Evolutionary conservation across 345 rosid species (phyloP).

Genomic region (Iberis pinnata): DNA sequence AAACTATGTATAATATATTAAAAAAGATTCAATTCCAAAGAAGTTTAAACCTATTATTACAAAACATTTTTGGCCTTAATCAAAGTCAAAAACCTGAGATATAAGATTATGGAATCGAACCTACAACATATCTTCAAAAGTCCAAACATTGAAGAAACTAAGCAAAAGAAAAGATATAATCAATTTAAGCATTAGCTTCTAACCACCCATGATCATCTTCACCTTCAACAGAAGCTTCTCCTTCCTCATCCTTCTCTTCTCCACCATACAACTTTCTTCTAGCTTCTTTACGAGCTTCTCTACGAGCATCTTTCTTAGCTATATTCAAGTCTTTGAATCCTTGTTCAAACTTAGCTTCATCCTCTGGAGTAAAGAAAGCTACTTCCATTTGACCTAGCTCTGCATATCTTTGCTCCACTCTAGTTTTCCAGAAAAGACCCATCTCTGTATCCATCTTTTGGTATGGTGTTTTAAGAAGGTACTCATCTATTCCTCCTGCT

Average conservation of each 20-base stretch:
- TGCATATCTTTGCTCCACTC: constrained; percentile 78
- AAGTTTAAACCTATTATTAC: too few relatives aligned
- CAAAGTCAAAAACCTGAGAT: too few relatives aligned
- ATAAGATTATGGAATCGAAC: too few relatives aligned
- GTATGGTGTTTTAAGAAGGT: constrained; percentile 86
- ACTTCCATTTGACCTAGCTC: constrained; percentile 75
- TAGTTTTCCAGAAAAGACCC: constrained; percentile 87
- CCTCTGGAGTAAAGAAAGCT: constrained; percentile 65
- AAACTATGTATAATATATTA: too few relatives aligned
- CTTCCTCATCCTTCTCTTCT: constrained; percentile 25
- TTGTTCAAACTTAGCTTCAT: constrained; percentile 68
- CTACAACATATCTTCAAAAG: too few relatives aligned
- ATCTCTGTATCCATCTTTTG: constrained; percentile 89
- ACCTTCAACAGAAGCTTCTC: constrained; percentile 22
- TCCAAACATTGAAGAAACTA: not conserved
- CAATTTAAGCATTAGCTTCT: constrained; percentile 42
- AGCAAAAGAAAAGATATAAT: too few relatives aligned
- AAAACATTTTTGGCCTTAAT: too few relatives aligned
- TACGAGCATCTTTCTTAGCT: constrained; percentile 55
- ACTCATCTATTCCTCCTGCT: constrained; percentile 97
- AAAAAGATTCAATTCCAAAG: too few relatives aligned
- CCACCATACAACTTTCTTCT: constrained; percentile 50
- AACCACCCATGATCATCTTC: constrained; percentile 38
- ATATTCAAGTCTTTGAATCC: constrained; percentile 68
- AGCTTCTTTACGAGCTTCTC: constrained; percentile 59